Evolutionary conservation across 768 basidiomycete genomes (phyloP).

Genomic region (Tulasnella sp.): DNA sequence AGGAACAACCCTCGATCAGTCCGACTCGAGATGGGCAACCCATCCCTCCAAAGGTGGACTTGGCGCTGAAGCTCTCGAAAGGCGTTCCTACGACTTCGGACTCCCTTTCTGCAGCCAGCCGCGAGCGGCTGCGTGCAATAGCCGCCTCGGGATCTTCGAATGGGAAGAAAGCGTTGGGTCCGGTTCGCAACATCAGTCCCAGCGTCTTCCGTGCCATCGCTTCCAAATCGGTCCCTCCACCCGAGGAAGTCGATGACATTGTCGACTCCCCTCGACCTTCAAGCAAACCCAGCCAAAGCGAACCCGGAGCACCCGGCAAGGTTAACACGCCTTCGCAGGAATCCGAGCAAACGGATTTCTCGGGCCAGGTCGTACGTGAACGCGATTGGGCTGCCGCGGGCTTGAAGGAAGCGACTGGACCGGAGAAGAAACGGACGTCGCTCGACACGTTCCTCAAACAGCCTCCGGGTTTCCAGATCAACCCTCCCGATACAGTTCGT

Average conservation of each 20-base stretch:
- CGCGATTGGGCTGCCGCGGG: neutral
- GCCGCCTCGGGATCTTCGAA: neutral
- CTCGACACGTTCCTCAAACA: neutral
- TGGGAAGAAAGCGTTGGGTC: neutral
- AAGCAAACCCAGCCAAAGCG: neutral
- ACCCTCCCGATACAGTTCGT: neutral
- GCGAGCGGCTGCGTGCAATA: neutral
- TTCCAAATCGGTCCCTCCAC: neutral
- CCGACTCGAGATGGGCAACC: neutral
- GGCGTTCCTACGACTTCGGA: neutral
- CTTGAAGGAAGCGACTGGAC: neutral
- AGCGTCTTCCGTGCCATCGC: neutral
- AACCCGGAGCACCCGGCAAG: neutral
- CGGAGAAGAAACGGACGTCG: neutral
- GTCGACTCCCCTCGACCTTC: neutral
- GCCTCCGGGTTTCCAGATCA: neutral
- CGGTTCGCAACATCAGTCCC: neutral
- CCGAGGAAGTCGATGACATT: neutral
- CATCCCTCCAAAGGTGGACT: neutral
- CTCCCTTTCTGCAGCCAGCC: neutral
- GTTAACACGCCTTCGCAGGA: neutral
- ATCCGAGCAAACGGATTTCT: conserved; percentile 21
- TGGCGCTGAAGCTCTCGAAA: neutral
- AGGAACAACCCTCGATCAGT: neutral
- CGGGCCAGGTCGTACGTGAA: neutral